Evolutionary conservation across 1,139 yeast genomes (phyloP).

Genomic region (Diutina sp.): DNA sequence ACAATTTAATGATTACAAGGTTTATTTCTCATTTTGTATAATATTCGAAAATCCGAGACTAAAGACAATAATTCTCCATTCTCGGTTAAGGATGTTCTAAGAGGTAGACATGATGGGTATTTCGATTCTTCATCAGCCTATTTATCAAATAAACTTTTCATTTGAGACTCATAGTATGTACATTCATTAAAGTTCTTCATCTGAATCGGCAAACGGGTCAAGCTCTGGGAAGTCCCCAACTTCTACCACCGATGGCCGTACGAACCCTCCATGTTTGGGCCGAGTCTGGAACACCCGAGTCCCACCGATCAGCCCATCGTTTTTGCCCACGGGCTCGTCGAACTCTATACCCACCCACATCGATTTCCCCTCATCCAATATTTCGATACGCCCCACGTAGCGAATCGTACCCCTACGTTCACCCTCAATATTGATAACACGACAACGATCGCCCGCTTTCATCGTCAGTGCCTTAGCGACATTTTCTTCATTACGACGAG

Average conservation of each 20-base stretch:
- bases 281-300: conserved; percentile 21
- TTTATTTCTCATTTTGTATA: too few species aligned
- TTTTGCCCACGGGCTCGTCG: conserved; percentile 37
- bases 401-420: conserved; percentile 58
- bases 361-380: conserved; percentile 32
- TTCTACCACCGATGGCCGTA: conserved; percentile 35
- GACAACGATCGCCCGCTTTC: conserved; percentile 25
- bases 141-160: neutral
- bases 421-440: conserved; percentile 30
- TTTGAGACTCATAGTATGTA: neutral
- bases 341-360: conserved; percentile 38
- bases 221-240: conserved; percentile 41
- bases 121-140: too few species aligned
- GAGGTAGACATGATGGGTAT: too few species aligned
- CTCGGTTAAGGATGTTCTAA: too few species aligned
- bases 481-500: conserved; percentile 11
- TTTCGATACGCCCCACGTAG: conserved; percentile 56
- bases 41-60: too few species aligned
- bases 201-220: conserved; percentile 27
- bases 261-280: conserved; percentile 36
- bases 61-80: too few species aligned
- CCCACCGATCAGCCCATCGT: conserved; percentile 26
- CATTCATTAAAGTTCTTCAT: conserved; percentile 11
- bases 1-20: too few species aligned
- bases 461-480: conserved; percentile 12